A percentile compares a stretch with the other conserved stretches of the same genome.
phyloP scores from a whole-genome alignment of 2,329 filamentous ascomycete species.

The Ophiostoma piceae region DNA sequence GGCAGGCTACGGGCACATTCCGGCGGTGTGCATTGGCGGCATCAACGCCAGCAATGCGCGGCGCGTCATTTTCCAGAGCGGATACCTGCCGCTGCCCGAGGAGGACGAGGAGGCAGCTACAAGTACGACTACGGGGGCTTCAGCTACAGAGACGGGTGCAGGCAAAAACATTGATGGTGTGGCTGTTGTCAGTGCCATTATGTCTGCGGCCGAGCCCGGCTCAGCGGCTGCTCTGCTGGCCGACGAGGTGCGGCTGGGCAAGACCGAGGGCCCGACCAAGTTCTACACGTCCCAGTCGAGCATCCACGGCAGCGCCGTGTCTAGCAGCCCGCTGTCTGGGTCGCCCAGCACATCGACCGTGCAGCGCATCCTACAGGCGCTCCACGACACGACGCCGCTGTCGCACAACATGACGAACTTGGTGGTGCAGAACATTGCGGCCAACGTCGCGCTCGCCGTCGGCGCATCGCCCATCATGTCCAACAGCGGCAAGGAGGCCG shows the following conservation, averaged over 20 bases:
- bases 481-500: conserved; percentile 75
- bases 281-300: conserved; percentile 1
- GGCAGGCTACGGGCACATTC: conserved; percentile 42
- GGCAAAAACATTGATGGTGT: conserved; percentile 68
- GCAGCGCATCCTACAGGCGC: conserved; percentile 50
- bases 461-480: conserved; percentile 94
- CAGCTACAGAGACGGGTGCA: conserved; percentile 20
- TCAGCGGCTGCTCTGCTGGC: conserved; percentile 56
- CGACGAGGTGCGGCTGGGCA: conserved; percentile 44
- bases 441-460: conserved; percentile 78
- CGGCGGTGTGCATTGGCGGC: conserved; percentile 81
- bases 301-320: neutral
- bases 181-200: conserved; percentile 83
- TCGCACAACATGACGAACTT: conserved; percentile 97
- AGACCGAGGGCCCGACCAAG: conserved; percentile 17
- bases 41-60: conserved; percentile 73
- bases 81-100: conserved; percentile 19
- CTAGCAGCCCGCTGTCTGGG: neutral
- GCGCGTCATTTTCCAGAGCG: conserved; percentile 66
- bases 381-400: conserved; percentile 63
- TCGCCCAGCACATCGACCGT: conserved; percentile 23
- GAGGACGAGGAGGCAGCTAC: neutral
- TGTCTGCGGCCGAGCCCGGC: conserved; percentile 64
- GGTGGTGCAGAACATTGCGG: conserved; percentile 91
- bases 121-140: neutral